Percentiles rank a stretch among this genome's conserved stretches.
phyloP scores from a whole-genome alignment of 805 yeast species.

The Ogataea philodendri region DNA sequence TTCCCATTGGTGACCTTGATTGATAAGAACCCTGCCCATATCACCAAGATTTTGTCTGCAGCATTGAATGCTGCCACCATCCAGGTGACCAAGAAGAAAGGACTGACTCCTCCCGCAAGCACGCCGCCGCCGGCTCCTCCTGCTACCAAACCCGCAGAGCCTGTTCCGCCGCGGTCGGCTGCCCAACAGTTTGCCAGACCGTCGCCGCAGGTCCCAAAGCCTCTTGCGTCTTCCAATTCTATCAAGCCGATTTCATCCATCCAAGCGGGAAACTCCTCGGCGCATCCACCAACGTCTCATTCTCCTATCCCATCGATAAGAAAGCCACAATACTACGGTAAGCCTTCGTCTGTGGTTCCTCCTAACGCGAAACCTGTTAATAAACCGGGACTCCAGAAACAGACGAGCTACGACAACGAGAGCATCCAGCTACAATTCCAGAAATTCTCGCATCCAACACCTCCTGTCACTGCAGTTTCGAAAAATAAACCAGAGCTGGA shows the following conservation, averaged over 20 bases:
- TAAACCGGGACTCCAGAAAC: constrained; percentile 10
- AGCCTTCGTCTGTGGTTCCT: constrained; percentile 16
- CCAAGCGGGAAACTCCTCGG: constrained; percentile 7
- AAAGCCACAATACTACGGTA: constrained; percentile 32
- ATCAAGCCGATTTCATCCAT: constrained; percentile 16
- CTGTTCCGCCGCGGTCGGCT: constrained; percentile 25
- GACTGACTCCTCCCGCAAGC: constrained; percentile 31
- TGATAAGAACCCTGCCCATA: constrained; percentile 77
- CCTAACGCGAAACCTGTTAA: constrained; percentile 3
- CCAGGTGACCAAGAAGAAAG: constrained; percentile 55
- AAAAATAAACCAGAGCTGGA: constrained; percentile 8
- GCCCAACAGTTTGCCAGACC: constrained; percentile 17
- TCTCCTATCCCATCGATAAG: constrained; percentile 20
- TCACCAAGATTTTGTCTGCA: constrained; percentile 73
- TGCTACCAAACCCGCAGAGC: constrained; percentile 12
- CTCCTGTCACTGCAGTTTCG: constrained; percentile 12
- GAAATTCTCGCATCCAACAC: constrained; percentile 22
- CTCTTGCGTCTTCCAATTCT: constrained; percentile 19
- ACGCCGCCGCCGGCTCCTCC: constrained; percentile 12
- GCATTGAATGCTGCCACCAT: constrained; percentile 77
- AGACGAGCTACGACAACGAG: constrained; percentile 4
- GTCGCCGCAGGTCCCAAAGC: constrained; percentile 13
- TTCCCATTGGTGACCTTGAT: constrained; percentile 75
- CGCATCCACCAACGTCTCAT: too few species aligned
- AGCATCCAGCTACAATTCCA: constrained; percentile 17